These are phyloP conservation scores for Apiotrichum gracile DNA, from an alignment of 1,284 basidiomycete genomes.

Conservation along the genomic window DNA sequence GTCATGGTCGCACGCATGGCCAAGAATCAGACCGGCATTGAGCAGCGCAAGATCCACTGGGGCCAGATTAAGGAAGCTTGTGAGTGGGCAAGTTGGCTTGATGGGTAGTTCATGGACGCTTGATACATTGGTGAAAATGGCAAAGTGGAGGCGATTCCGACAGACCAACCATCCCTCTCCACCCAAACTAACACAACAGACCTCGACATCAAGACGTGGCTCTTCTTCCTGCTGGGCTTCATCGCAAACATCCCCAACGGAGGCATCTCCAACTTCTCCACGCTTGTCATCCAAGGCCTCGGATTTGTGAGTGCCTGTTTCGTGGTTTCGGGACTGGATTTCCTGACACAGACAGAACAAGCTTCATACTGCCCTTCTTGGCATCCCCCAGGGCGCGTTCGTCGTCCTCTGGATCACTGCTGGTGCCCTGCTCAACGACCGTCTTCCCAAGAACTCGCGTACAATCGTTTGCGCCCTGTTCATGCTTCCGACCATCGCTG, in stretches of 20 bases:
- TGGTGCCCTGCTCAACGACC: conserved; percentile 38
- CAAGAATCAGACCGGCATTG: conserved; percentile 47
- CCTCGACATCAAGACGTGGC: conserved; percentile 27
- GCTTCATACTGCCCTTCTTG: conserved; percentile 42
- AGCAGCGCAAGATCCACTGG: conserved; percentile 46
- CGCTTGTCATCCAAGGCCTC: conserved; percentile 44
- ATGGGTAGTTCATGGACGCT: too few relatives aligned
- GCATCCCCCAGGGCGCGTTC: conserved; percentile 44
- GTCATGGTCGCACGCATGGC: conserved; percentile 47
- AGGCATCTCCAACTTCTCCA: conserved; percentile 42
- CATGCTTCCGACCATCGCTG: conserved; percentile 46
- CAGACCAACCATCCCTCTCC: too few relatives aligned
- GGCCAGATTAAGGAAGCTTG: conserved; percentile 46
- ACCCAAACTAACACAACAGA: neutral
- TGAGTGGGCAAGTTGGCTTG: too few relatives aligned
- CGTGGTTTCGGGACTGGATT: neutral
- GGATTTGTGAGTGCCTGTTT: conserved; percentile 19
- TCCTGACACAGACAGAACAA: conserved; percentile 12
- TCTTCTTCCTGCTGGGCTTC: conserved; percentile 41
- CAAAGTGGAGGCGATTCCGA: too few relatives aligned
- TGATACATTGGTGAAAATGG: conserved; percentile 21
- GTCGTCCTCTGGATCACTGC: conserved; percentile 42
- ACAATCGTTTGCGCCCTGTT: conserved; percentile 38
- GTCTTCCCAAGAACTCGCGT: conserved; percentile 40
- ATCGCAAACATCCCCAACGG: conserved; percentile 46